Percentiles rank a stretch among this genome's conserved stretches.
Evolutionary conservation across 2,329 filamentous ascomycete genomes (phyloP).

Genomic region (Arthroderma uncinatum): DNA sequence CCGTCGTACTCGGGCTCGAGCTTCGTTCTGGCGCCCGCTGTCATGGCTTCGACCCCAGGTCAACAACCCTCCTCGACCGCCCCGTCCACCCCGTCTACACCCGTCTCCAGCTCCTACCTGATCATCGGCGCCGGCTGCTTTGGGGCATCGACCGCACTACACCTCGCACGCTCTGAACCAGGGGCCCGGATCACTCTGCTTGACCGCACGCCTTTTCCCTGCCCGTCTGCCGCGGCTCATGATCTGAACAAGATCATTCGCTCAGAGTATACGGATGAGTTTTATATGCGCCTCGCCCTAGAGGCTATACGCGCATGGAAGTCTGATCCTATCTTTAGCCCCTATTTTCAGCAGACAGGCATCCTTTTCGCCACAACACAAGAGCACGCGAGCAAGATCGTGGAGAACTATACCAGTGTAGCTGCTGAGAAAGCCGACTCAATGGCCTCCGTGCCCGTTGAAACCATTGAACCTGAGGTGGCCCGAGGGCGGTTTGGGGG

Average conservation of each 20-base stretch:
- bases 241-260: conserved; percentile 12
- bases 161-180: conserved; percentile 5
- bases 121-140: conserved; percentile 44
- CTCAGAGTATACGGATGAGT: conserved; percentile 7
- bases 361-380: conserved; percentile 35
- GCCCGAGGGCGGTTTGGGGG: conserved; percentile 40
- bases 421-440: conserved; percentile 29
- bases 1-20: too few species aligned
- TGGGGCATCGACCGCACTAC: conserved; percentile 25
- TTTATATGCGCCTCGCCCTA: conserved; percentile 9
- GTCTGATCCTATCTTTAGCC: conserved; percentile 22
- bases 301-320: conserved; percentile 9
- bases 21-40: not conserved
- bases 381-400: conserved; percentile 35
- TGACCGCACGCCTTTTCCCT: conserved; percentile 7
- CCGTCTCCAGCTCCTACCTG: conserved; percentile 18
- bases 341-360: conserved; percentile 40
- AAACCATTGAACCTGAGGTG: conserved; percentile 37
- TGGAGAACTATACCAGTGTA: conserved; percentile 31
- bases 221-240: conserved; percentile 6
- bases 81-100: too few species aligned
- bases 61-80: not conserved
- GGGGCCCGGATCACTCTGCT: conserved; percentile 6
- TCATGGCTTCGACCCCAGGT: not conserved
- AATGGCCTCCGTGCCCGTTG: conserved; percentile 28